Evolutionary conservation across 2,329 filamentous ascomycete genomes (phyloP).

Genomic region (Bipolaris gigantea): DNA sequence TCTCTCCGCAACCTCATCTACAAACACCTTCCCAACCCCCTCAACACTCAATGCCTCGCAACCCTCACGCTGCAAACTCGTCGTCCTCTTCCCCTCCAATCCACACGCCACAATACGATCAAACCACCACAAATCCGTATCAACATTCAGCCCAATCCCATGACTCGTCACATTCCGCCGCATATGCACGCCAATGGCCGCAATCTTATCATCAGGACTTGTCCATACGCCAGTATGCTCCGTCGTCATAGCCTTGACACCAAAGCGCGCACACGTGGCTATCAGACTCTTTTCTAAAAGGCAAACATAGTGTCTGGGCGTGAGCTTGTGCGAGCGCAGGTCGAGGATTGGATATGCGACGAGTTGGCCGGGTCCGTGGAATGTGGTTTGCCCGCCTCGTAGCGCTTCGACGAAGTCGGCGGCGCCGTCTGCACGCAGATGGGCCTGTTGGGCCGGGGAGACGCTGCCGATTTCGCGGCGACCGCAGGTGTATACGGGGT

Average conservation of each 20-base stretch:
- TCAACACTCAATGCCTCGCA: conserved; percentile 41
- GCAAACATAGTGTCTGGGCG: conserved; percentile 74
- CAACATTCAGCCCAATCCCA: conserved; percentile 80
- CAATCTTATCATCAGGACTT: conserved; percentile 66
- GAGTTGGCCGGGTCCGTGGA: conserved; percentile 91
- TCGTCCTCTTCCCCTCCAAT: conserved; percentile 74
- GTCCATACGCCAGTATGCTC: conserved; percentile 85
- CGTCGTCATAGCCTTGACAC: conserved; percentile 64
- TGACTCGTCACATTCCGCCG: conserved; percentile 80
- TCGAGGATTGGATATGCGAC: conserved; percentile 94
- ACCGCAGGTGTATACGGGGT: conserved; percentile 86
- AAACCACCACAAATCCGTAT: conserved; percentile 65
- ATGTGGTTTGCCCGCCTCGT: conserved; percentile 90
- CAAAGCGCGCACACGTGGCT: conserved; percentile 62
- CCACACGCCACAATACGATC: conserved; percentile 88
- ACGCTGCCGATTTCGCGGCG: conserved; percentile 69
- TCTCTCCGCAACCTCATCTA: conserved; percentile 42
- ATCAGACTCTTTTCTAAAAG: conserved; percentile 78
- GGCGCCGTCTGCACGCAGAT: conserved; percentile 44
- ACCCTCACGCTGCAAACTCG: conserved; percentile 67
- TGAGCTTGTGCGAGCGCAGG: conserved; percentile 67
- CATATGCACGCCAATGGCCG: conserved; percentile 89
- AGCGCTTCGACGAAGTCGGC: conserved; percentile 70
- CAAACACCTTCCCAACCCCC: conserved; percentile 47
- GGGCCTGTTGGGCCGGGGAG: conserved; percentile 48